phyloP scores from a whole-genome alignment of 2,329 filamentous ascomycete genomes.

The Nigrospora osmanthi region DNA sequence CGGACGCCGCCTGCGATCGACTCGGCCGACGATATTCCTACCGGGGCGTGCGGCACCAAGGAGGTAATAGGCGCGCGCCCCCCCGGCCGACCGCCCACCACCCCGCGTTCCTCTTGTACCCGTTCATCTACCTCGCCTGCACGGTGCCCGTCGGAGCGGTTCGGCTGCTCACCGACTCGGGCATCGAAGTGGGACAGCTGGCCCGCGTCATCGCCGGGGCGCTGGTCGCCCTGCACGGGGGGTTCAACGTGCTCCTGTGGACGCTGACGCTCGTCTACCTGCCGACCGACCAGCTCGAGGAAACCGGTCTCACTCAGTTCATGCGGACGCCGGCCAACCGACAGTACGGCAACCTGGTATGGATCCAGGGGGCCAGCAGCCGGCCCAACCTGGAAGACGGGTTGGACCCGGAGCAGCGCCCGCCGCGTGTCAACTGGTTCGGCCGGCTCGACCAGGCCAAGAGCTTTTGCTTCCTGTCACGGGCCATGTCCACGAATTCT shows the following conservation, averaged over 20 bases:
- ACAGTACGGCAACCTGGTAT: conserved; percentile 7
- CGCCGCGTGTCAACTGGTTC: conserved; percentile 9
- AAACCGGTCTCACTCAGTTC: conserved; percentile 30
- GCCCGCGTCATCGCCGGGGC: conserved; percentile 53
- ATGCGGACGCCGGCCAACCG: conserved; percentile 1
- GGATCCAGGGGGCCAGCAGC: conserved; percentile 4
- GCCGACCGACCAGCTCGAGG: conserved; percentile 21
- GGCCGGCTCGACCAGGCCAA: background rate
- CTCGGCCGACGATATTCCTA: too few relatives aligned
- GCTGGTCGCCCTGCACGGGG: conserved; percentile 48
- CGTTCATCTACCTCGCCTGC: conserved; percentile 59
- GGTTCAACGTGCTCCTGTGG: conserved; percentile 45
- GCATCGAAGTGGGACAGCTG: conserved; percentile 35
- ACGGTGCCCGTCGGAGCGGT: conserved; percentile 58
- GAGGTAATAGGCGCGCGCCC: conserved; percentile 13
- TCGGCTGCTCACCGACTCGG: conserved; percentile 55
- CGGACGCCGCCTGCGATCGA: conserved; percentile 6
- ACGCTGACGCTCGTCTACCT: conserved; percentile 45
- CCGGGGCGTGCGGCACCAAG: too few relatives aligned
- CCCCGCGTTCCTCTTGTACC: conserved; percentile 57
- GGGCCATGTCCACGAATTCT: background rate
- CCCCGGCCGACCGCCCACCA: conserved; percentile 24
- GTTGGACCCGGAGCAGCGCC: background rate
- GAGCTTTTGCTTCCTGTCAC: background rate
- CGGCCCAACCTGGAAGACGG: background rate